Percentiles rank a stretch among this genome's conserved stretches.
Conservation (phyloP, 1,284 basidiomycete species). For the Microbotryomycetes sp. region DNA sequence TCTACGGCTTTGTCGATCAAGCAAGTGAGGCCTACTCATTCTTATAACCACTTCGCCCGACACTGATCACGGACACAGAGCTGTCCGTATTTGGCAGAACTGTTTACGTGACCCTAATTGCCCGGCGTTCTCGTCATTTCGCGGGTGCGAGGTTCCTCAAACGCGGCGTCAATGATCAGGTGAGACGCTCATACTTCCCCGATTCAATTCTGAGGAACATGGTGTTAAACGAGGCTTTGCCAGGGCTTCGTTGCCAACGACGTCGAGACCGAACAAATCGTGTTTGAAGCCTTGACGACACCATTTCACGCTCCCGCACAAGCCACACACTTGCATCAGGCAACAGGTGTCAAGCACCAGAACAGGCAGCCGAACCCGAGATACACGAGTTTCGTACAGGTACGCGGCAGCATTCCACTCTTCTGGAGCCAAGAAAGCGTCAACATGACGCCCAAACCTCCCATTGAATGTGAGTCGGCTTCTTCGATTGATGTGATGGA, state of each 20-base stretch:
- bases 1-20: conserved; percentile 97
- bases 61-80: conserved; percentile 49
- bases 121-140: conserved; percentile 86
- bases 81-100: conserved; percentile 83
- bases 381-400: conserved; percentile 84
- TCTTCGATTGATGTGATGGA: not conserved
- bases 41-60: not conserved
- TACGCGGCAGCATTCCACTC: conserved; percentile 72
- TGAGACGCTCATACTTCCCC: conserved; percentile 35
- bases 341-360: conserved; percentile 29
- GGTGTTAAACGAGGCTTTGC: not conserved
- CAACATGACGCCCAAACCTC: conserved; percentile 83
- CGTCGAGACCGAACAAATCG: conserved; percentile 98
- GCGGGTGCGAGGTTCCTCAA: conserved; percentile 94
- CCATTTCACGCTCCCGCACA: conserved; percentile 64
- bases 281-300: conserved; percentile 86
- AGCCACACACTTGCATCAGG: not conserved
- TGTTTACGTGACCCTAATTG: conserved; percentile 88
- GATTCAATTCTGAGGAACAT: not conserved
- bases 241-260: conserved; percentile 98
- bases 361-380: conserved; percentile 60
- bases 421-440: conserved; percentile 29
- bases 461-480: conserved; percentile 72
- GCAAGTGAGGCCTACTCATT: conserved; percentile 60
- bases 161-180: conserved; percentile 86